A percentile compares a stretch with the other conserved stretches of the same genome.
Evolutionary conservation across 306 rosid genomes (phyloP).

Genomic region (Prunus davidiana): DNA sequence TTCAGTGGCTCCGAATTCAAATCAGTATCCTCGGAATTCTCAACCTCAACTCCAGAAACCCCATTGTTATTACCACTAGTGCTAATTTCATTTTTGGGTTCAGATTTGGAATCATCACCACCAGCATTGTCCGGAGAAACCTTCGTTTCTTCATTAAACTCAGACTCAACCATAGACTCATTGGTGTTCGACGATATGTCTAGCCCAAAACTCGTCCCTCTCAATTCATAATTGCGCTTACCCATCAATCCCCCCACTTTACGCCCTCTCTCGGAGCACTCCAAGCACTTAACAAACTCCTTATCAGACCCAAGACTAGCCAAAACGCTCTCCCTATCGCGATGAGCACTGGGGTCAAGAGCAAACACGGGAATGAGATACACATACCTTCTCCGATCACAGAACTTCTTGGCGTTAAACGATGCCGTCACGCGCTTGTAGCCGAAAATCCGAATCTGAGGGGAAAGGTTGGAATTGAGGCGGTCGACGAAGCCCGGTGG

Average conservation of each 20-base stretch:
- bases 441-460: constrained; percentile 84
- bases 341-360: constrained; percentile 79
- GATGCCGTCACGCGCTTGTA: constrained; percentile 81
- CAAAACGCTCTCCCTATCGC: constrained; percentile 83
- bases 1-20: constrained; percentile 31
- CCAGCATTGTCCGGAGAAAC: neutral
- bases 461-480: constrained; percentile 67
- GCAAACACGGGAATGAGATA: constrained; percentile 85
- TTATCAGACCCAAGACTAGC: constrained; percentile 83
- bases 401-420: constrained; percentile 87
- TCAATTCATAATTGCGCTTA: constrained; percentile 44
- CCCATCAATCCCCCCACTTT: constrained; percentile 77
- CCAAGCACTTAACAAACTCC: constrained; percentile 69
- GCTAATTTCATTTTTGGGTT: neutral
- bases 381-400: constrained; percentile 92
- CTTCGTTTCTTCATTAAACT: constrained; percentile 25
- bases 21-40: constrained; percentile 11
- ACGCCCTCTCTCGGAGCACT: constrained; percentile 88
- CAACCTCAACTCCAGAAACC: constrained; percentile 32
- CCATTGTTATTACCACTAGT: neutral
- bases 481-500: constrained; percentile 92
- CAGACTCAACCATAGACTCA: constrained; percentile 23
- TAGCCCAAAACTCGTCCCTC: constrained; percentile 33
- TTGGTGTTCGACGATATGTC: constrained; percentile 36
- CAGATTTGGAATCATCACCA: neutral